Evolutionary conservation across 1,284 basidiomycete species (phyloP).

Genomic region (Marasmius fiardii): DNA sequence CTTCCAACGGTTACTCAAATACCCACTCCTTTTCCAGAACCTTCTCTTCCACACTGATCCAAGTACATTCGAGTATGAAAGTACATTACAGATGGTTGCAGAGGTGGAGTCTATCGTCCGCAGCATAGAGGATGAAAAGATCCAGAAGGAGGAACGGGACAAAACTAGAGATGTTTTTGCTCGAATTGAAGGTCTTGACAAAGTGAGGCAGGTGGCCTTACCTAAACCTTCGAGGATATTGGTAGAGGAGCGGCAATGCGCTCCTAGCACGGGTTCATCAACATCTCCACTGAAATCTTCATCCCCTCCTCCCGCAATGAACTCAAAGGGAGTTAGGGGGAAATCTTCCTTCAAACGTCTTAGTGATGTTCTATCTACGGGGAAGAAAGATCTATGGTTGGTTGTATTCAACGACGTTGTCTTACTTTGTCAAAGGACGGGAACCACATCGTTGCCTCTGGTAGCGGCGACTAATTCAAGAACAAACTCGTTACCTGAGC

Average conservation of each 20-base stretch:
- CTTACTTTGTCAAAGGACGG: conserved; percentile 85
- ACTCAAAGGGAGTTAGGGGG: conserved; percentile 59
- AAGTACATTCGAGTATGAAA: conserved; percentile 96
- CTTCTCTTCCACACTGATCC: conserved; percentile 96
- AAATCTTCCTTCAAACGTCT: conserved; percentile 83
- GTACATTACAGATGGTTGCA: conserved; percentile 92
- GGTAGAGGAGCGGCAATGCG: conserved; percentile 74
- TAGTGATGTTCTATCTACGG: conserved; percentile 72
- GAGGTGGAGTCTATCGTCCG: conserved; percentile 95
- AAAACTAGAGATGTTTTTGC: conserved; percentile 93
- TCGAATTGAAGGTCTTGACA: conserved; percentile 92
- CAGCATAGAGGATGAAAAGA: conserved; percentile 97
- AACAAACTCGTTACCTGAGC: conserved; percentile 72
- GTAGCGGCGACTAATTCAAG: conserved; percentile 68
- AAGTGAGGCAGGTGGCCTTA: conserved; percentile 80
- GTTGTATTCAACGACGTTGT: conserved; percentile 96
- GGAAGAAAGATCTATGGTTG: conserved; percentile 89
- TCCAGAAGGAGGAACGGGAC: conserved; percentile 92
- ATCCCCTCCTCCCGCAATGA: conserved; percentile 51
- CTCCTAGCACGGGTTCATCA: conserved; percentile 21
- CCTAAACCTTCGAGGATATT: conserved; percentile 88
- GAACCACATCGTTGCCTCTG: conserved; percentile 85
- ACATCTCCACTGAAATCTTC: conserved; percentile 32
- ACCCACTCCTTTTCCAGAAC: conserved; percentile 96
- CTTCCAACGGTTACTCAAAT: conserved; percentile 95